Base-by-base conservation (phyloP, 192 early-diverging fungal genomes). In the Radiomyces spectabilis region DNA sequence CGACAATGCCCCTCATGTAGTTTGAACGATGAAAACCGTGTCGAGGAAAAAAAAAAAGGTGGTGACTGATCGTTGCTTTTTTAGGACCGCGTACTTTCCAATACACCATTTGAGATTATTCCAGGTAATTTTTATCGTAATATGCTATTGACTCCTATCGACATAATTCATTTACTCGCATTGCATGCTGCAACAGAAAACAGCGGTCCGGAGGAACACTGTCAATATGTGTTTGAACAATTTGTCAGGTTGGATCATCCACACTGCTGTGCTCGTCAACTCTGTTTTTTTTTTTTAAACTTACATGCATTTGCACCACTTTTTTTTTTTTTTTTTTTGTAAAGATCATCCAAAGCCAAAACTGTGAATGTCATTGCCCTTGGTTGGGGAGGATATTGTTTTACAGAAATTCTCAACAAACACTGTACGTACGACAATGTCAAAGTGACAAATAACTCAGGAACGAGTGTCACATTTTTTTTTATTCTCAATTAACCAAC, bases 371-470 rank as follows among this genome's bases (percentile, higher is more conserved):
- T 59, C 5, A 54, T 65, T 19, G 55, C 42, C 15, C 56, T 59
- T 39, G 63, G 63, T 6, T 65, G 63, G 63, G 63, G 50, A 15
- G 63, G 63, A 10, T 24, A 53, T 49, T 38, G 56, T 18, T 32
- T 65, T n/a, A 53, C 39, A 1, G 35, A 53, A 27, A 30, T 44
- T 5, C 27, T 65, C 1, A 65, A 65, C 27, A 41, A 52, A 27
- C 46, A 65, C 34, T 65, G 59, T 61, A 53, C 44, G 40, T 27
- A 42, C 26, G 22, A 52, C n/a, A n/a, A n/a, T n/a, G 15, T 24
- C 13, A 40, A 21, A 6, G 39, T 13, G 27, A 47, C 5, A 27
- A 47, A 18, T 21, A n/a, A 38, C 37, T 38, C 39, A 13, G 37
- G 16, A 22, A 39, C 27, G 37, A 15, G 16, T 34, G 8, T 18